Conservation (phyloP, 257 asterid species). For the Ilex aquifolium region DNA sequence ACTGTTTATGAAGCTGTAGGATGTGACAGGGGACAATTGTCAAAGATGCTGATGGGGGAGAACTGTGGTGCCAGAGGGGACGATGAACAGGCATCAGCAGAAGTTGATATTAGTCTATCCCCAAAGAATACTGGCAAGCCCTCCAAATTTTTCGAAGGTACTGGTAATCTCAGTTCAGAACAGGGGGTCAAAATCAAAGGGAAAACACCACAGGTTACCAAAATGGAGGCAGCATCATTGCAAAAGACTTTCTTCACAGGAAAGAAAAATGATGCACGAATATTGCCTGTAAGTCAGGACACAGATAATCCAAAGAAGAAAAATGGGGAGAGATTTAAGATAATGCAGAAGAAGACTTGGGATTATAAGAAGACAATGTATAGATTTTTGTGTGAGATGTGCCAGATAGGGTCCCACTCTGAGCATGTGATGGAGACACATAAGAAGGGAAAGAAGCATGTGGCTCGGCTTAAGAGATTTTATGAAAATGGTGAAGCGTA, state of each 20-base stretch:
- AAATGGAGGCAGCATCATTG: conserved; percentile 8
- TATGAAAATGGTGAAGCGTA: conserved; percentile 1
- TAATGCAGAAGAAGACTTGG: conserved; percentile 6
- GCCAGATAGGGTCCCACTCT: conserved; percentile 31
- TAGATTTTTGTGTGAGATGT: conserved; percentile 48
- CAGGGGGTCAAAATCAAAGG: conserved; percentile 9
- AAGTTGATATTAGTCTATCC: conserved; percentile 20
- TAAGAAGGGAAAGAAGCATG: conserved; percentile 44
- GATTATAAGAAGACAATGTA: conserved; percentile 4
- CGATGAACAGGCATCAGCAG: conserved; percentile 4
- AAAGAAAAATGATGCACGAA: conserved; percentile 2
- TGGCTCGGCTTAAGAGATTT: conserved; percentile 9
- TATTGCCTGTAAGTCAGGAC: conserved; percentile 1
- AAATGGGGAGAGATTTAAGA: neutral
- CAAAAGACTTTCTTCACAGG: too few species aligned
- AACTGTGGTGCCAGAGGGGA: neutral
- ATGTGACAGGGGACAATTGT: too few species aligned
- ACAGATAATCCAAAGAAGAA: conserved; percentile 10
- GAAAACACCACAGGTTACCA: conserved; percentile 7
- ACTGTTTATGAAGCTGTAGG: too few species aligned
- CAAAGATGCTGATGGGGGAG: too few species aligned
- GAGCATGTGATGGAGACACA: conserved; percentile 27
- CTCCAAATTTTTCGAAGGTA: neutral
- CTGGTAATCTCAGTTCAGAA: conserved; percentile 5
- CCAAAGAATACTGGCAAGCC: conserved; percentile 19